A percentile compares a stretch with the other conserved stretches of the same genome.
Evolutionary conservation across 163 green algal genomes (phyloP).

Genomic region (Botryococcus braunii): DNA sequence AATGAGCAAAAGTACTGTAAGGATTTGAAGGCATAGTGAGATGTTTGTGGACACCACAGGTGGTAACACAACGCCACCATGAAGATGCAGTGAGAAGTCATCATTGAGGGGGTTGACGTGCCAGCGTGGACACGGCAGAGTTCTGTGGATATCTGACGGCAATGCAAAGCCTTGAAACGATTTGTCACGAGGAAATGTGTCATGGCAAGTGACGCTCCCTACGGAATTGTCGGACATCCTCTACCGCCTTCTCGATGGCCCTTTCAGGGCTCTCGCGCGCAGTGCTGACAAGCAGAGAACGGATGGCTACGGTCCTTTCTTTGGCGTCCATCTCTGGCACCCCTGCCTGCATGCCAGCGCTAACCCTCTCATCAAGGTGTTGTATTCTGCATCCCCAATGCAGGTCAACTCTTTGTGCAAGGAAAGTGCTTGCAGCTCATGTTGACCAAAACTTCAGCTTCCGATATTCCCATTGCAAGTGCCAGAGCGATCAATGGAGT

Average conservation of each 20-base stretch:
- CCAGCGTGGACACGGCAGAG: too few relatives aligned
- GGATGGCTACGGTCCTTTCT: slow-evolving; percentile 22
- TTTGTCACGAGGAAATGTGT: too few relatives aligned
- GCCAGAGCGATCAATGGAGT: not conserved
- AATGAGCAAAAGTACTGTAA: too few relatives aligned
- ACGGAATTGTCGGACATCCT: slow-evolving; percentile 17
- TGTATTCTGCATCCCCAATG: not conserved
- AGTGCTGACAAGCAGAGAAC: slow-evolving; percentile 17
- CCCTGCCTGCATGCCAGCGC: slow-evolving; percentile 5
- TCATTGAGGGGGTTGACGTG: too few relatives aligned
- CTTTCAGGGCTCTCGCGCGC: slow-evolving; percentile 10
- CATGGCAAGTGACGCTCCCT: too few relatives aligned
- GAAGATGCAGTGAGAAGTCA: too few relatives aligned
- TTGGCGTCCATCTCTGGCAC: slow-evolving; percentile 10
- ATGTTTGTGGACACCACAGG: too few relatives aligned
- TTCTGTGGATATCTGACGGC: too few relatives aligned
- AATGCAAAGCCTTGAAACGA: too few relatives aligned
- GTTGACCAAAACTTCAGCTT: slow-evolving; percentile 3
- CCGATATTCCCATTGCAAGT: not conserved
- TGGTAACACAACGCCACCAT: too few relatives aligned
- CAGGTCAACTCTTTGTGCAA: not conserved
- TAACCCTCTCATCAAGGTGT: not conserved
- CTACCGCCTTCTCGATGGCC: slow-evolving; percentile 16
- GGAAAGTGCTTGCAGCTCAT: not conserved
- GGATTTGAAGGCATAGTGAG: too few relatives aligned